phyloP scores from a whole-genome alignment of 257 asterid genomes.

The Henckelia pumila region DNA sequence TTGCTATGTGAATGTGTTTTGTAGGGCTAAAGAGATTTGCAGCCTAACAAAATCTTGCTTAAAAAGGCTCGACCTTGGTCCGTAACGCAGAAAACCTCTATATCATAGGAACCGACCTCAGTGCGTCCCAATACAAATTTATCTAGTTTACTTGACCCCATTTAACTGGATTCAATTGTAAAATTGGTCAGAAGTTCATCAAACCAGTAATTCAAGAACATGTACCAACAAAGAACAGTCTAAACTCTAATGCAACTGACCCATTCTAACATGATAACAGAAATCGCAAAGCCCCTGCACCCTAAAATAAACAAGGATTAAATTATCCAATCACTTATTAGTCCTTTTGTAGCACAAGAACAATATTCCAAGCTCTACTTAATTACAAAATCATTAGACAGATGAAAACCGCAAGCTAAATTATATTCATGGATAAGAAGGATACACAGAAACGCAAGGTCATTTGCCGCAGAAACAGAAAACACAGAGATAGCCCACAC shows the following conservation, averaged over 20 bases:
- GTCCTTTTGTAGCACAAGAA: slow-evolving; percentile 10
- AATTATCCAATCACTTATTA: background rate
- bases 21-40: background rate
- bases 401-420: background rate
- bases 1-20: background rate
- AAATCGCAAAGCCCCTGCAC: background rate
- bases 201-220: background rate
- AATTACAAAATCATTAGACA: background rate
- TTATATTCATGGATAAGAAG: background rate
- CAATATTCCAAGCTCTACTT: background rate
- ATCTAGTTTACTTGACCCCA: background rate
- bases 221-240: slow-evolving; percentile 17
- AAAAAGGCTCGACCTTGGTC: background rate
- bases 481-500: slow-evolving; percentile 5
- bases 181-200: background rate
- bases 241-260: background rate
- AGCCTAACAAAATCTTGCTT: background rate
- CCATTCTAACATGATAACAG: background rate
- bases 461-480: background rate
- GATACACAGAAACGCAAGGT: too few relatives aligned
- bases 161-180: background rate
- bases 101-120: background rate
- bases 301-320: background rate
- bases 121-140: background rate
- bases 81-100: background rate